Evolutionary conservation across 176 grass and related monocot genomes (phyloP).

Genomic region (Aegilops sharonensis): DNA sequence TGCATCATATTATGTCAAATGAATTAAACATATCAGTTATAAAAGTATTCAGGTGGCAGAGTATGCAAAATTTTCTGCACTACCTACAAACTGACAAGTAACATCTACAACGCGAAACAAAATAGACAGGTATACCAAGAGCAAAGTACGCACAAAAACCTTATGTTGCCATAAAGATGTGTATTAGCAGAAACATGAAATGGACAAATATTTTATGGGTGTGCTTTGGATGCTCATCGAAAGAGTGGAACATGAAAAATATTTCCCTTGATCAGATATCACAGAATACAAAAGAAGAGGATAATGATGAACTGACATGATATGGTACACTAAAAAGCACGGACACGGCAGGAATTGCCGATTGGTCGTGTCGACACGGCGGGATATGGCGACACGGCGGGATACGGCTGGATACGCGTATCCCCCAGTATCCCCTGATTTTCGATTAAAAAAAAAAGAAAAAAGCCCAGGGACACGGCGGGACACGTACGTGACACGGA

Average conservation of each 20-base stretch:
- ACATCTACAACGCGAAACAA: neutral
- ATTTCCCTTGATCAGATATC: neutral
- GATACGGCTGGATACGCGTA: too few relatives aligned
- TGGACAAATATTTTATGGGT: neutral
- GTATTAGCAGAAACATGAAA: slow-evolving; percentile 16
- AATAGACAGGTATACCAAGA: slow-evolving; percentile 11
- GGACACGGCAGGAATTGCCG: too few relatives aligned
- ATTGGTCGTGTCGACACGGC: too few relatives aligned
- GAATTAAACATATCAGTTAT: neutral
- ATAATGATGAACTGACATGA: neutral
- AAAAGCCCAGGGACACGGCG: too few relatives aligned
- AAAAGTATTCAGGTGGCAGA: neutral
- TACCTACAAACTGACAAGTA: slow-evolving; percentile 1
- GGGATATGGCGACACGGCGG: too few relatives aligned
- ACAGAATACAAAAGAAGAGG: neutral
- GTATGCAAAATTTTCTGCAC: slow-evolving; percentile 2
- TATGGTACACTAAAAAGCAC: neutral
- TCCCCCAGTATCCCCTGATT: too few relatives aligned
- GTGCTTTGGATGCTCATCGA: neutral
- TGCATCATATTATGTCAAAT: neutral
- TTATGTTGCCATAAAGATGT: slow-evolving; percentile 4
- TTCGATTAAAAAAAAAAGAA: too few relatives aligned
- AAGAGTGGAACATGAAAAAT: neutral
- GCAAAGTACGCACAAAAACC: neutral
- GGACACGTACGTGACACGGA: too few relatives aligned